phyloP scores from a whole-genome alignment of 2,329 filamentous ascomycete genomes.

The Sporothrix mexicana region DNA sequence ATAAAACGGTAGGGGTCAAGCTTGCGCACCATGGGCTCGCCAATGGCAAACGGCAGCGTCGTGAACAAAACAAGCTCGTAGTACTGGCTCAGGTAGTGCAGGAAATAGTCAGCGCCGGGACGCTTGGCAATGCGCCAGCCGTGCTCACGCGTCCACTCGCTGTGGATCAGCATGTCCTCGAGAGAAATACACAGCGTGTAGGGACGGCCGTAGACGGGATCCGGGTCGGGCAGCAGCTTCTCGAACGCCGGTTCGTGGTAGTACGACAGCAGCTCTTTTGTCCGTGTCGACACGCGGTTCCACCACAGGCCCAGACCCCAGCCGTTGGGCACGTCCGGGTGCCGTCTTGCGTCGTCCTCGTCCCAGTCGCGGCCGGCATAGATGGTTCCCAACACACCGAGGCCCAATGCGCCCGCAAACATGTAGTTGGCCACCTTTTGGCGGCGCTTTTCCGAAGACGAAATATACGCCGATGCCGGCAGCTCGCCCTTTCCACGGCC shows the following conservation, averaged over 20 bases:
- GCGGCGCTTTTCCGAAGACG: constrained; percentile 84
- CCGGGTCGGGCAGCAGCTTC: constrained; percentile 84
- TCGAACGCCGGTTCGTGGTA: constrained; percentile 96
- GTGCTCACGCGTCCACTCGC: constrained; percentile 91
- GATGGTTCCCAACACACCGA: constrained; percentile 62
- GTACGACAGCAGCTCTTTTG: constrained; percentile 79
- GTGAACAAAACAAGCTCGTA: constrained; percentile 98
- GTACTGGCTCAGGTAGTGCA: constrained; percentile 96
- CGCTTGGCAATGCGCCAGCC: constrained; percentile 96
- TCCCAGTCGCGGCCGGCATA: constrained; percentile 93
- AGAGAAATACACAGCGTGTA: constrained; percentile 92
- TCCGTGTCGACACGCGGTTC: constrained; percentile 76
- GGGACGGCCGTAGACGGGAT: constrained; percentile 79
- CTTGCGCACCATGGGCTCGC: constrained; percentile 87
- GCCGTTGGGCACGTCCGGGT: constrained; percentile 77
- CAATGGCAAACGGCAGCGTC: constrained; percentile 80
- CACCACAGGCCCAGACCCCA: constrained; percentile 80
- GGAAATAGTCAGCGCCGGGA: constrained; percentile 94
- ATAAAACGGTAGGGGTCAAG: constrained; percentile 95
- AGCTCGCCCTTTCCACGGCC: constrained; percentile 69
- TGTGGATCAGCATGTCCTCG: constrained; percentile 93
- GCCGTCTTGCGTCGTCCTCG: constrained; percentile 69
- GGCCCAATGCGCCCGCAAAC: constrained; percentile 65
- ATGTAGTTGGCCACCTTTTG: constrained; percentile 77
- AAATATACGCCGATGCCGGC: constrained; percentile 82